Percentiles rank a stretch among this genome's conserved stretches.
These are phyloP conservation scores for Rhodosorus marinus DNA, from an alignment of 23 red algal species.

Conservation along the genomic window DNA sequence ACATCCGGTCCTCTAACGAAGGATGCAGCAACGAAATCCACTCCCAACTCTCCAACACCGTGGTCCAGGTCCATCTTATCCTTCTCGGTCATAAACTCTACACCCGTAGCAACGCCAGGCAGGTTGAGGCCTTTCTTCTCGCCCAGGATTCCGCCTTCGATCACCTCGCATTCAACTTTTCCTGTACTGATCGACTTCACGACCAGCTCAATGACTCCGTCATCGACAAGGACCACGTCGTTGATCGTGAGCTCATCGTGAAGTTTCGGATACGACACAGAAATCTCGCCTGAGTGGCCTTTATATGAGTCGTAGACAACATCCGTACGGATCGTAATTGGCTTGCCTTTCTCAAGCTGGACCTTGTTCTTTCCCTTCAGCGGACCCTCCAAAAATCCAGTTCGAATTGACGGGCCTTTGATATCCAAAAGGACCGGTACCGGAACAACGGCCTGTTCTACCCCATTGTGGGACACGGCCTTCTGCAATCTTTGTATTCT, in stretches of 20 bases:
- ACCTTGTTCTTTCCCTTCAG: too few relatives aligned
- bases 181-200: conserved; percentile 16
- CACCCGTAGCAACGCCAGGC: conserved; percentile 42
- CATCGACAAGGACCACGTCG: too few relatives aligned
- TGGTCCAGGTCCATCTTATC: conserved; percentile 76
- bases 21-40: conserved; percentile 77
- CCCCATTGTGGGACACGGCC: conserved; percentile 18
- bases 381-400: conserved; percentile 24
- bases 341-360: too few relatives aligned
- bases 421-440: conserved; percentile 87
- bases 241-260: too few relatives aligned
- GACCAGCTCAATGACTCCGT: conserved; percentile 57
- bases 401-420: conserved; percentile 80
- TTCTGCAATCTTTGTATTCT: conserved; percentile 45
- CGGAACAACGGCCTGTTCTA: too few relatives aligned
- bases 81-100: conserved; percentile 72
- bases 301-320: too few relatives aligned
- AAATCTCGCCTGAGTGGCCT: too few relatives aligned
- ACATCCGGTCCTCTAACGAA: conserved; percentile 69
- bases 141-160: conserved; percentile 58
- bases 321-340: too few relatives aligned
- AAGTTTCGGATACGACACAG: too few relatives aligned
- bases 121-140: conserved; percentile 76
- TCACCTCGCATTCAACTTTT: conserved; percentile 51
- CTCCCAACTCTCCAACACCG: conserved; percentile 63